Base-by-base conservation (phyloP, 441 rosid species). In the Erodium chrysanthum region DNA sequence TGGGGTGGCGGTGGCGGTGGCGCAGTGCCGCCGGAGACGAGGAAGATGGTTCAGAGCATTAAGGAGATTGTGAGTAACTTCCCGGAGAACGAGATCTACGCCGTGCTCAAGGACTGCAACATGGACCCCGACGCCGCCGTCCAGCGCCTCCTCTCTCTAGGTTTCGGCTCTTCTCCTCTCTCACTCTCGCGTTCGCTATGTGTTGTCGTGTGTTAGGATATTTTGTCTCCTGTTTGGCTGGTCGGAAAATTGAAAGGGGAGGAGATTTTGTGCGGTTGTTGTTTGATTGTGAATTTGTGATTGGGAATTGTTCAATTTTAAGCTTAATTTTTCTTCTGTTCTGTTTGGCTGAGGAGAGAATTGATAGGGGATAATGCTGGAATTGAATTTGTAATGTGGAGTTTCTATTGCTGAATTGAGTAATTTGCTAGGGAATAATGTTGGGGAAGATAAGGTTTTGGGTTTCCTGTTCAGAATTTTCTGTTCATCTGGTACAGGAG, bases 101-200 rank as follows among this genome's bases (percentile, higher is more conserved):
- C 81, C 67, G 75, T 71, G 59, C 92, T 89, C 21, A 68, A 59
- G 56, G 86, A 86, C n/a, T 86, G 85, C 61, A 61, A 76, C 60
- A 88, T 86, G 92, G 82, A 86, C 80, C 84, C 90, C 37, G 73
- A 77, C 71, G 88, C 83, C 48, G 84, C 92, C 73, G 82, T 81
- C 56, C 80, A 84, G 67, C 81, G 76, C 12, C 85, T 89, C 72
- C 88, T 86, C 62, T 73, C 82, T 66, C 88, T 81, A 86, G 96
- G 88, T 84, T 64, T 25, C 22, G 33, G n/a, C n/a, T n/a, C n/a
- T 35, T 4, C 18, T 17, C 21, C 15, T 50, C 35, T 56, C 33
- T 40, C 74, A 9, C 4, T 35, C 9, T 37, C 42, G 42, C 9
- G 42, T 10, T 37, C 7, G n/a, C n/a, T n/a, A n/a, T n/a, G 3